These are phyloP conservation scores for Aspergillus sergii DNA, from an alignment of 2,329 filamentous ascomycete species.

Conservation along the genomic window DNA sequence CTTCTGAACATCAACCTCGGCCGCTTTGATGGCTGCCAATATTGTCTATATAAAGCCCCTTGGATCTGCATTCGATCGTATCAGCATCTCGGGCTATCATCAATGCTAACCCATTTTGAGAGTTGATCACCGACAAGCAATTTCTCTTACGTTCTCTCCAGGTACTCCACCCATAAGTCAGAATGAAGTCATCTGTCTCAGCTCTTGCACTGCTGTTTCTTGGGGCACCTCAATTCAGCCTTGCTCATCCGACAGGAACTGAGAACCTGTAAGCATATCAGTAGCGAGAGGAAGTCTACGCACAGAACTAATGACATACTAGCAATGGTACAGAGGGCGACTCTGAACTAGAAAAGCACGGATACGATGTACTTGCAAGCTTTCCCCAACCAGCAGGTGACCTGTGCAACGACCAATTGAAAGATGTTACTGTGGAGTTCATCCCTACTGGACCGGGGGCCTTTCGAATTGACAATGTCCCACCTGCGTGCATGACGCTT, in stretches of 20 bases:
- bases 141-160: neutral
- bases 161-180: neutral
- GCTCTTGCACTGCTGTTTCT: neutral
- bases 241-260: neutral
- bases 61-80: neutral
- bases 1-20: neutral
- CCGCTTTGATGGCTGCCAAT: neutral
- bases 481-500: neutral
- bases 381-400: neutral
- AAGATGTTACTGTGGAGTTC: neutral
- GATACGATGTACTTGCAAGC: neutral
- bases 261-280: neutral
- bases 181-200: neutral
- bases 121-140: neutral
- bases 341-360: neutral
- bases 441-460: neutral
- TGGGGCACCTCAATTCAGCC: neutral
- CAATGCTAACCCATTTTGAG: neutral
- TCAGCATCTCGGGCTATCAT: neutral
- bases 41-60: neutral
- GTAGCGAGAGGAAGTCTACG: neutral
- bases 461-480: neutral
- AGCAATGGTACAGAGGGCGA: neutral
- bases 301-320: neutral
- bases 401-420: neutral